Conservation (phyloP, 495 filamentous ascomycete genomes). For the Penicillium simplicissimum region DNA sequence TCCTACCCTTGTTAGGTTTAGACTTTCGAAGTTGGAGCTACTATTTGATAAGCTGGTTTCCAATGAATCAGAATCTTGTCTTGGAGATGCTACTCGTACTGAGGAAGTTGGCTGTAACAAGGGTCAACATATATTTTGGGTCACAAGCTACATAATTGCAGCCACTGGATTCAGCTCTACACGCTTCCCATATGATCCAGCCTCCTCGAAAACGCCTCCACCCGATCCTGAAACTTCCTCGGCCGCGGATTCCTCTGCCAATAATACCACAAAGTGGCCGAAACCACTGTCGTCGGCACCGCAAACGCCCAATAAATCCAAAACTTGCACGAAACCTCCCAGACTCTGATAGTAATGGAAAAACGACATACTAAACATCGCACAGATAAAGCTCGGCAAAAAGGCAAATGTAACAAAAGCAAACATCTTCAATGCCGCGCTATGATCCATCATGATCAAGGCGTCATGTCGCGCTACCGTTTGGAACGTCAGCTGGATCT, state of each 20-base stretch:
- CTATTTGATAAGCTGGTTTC: no score
- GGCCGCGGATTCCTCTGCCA: slow-evolving; percentile 20
- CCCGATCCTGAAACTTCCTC: no score
- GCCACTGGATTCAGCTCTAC: no score
- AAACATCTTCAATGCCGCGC: slow-evolving; percentile 36
- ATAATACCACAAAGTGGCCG: slow-evolving; percentile 24
- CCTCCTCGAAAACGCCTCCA: no score
- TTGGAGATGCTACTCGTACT: no score
- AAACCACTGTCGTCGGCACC: slow-evolving; percentile 30
- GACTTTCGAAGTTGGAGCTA: no score
- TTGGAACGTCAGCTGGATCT: slow-evolving; percentile 46
- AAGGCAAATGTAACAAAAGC: slow-evolving; percentile 37
- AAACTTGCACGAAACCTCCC: slow-evolving; percentile 31
- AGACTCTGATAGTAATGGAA: slow-evolving; percentile 29
- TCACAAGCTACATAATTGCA: no score
- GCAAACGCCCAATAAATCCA: slow-evolving; percentile 43
- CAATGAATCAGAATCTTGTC: no score
- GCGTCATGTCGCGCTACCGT: slow-evolving; percentile 41
- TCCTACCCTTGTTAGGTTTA: no score
- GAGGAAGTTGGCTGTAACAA: no score
- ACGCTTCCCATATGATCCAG: no score
- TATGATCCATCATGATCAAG: slow-evolving; percentile 36
- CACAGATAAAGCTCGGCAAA: slow-evolving; percentile 41
- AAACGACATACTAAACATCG: slow-evolving; percentile 42
- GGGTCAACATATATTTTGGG: no score